Evolutionary conservation across 2,329 filamentous ascomycete species (phyloP), one percentile per base, ranked within the genome.

Genomic region (Didymella pinodella): DNA sequence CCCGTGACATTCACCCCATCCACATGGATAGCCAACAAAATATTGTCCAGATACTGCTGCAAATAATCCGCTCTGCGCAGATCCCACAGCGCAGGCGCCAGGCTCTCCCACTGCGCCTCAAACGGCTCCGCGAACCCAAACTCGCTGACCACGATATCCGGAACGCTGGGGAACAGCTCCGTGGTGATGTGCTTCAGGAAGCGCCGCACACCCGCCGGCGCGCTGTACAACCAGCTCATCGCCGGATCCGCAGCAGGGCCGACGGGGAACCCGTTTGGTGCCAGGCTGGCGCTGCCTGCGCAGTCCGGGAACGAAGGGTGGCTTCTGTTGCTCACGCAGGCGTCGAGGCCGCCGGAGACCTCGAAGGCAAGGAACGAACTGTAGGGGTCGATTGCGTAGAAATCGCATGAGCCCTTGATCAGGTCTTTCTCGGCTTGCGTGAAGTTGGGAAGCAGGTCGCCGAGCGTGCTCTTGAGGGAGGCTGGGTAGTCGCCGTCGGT

Each of bases 341-440:
- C 75, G n/a, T 76, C 74, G 25, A 76, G 63, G 25, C 72, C 75
- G 41, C 75, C 74, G 11, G 57, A 36, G 36, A 76, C 63, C 50
- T 69, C 72, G 51, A 69, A 71, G 2, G 73, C 75, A 14, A 68
- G 62, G 51, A 75, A 75, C 2, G 66, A 69, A 1, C 71, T 68
- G 62, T 76, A 75, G 0, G 71, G 67, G 44, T 80, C 78, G 38
- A 80, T 78, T 44, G 78, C 78, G 54, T 75, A 80, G 63, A 80
- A 80, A 62, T 80, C 78, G 56, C 78, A 80, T 29, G 75, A 77
- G 0, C 78, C 78, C 56, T 80, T 80, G 63, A 80, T 78, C 54
- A 79, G 38, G 3, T 71, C 68, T 56, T 80, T 80, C 49, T 80
- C 76, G 12, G 73, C 70, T 12, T 75, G 61, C 0, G 77, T 78